Evolutionary conservation across 768 basidiomycete genomes (phyloP), one percentile per base, ranked within the genome.

Genomic region (Hygrophoropsis aurantiaca): DNA sequence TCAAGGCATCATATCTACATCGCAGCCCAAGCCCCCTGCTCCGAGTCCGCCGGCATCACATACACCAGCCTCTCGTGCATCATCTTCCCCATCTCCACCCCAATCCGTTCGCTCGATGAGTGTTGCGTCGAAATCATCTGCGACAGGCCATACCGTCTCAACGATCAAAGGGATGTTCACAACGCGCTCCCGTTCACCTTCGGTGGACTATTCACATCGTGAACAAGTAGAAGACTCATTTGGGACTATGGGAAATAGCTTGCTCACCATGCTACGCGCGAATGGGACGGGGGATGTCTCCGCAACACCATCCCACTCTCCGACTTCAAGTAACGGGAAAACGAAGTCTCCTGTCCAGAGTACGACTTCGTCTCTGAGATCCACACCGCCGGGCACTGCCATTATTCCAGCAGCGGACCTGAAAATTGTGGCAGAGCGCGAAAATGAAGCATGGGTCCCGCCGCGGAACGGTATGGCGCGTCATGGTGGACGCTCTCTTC

Each of bases 131-230:
- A 74, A 65, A 50, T 54, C 67, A 2, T 49, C 74, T 15, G 51
- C 69, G 11, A 55, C 72, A 5, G 33, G 54, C 8, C 50, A 52
- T 42, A 73, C 79, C 9, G 79, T 84, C 15, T 75, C 81, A 5
- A 74, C 82, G 2, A 61, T 86, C 37, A 85, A 81, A 56, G 77
- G 80, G 9, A 61, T 87, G 24, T 85, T 85, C 54, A 55, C 65
- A 11, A 62, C 61, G 24, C 78, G 84, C 4, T 82, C 82, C 15
- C 72, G 75, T 32, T 71, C 78, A 13, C 68, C 75, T 7, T 73
- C 75, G 5, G 60, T 73, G n/a, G 69, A 73, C 24, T 67, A 59
- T 26, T 43, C 20, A 16, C 48, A 50, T 15, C 61, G 58, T 11
- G 71, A 47, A 0, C 65, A 61, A 25, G 40, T 58, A n/a, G 71